Evolutionary conservation across 164 flowering plant genomes (phyloP), one percentile per base, ranked within the genome.

Genomic region (Aristolochia californica): DNA sequence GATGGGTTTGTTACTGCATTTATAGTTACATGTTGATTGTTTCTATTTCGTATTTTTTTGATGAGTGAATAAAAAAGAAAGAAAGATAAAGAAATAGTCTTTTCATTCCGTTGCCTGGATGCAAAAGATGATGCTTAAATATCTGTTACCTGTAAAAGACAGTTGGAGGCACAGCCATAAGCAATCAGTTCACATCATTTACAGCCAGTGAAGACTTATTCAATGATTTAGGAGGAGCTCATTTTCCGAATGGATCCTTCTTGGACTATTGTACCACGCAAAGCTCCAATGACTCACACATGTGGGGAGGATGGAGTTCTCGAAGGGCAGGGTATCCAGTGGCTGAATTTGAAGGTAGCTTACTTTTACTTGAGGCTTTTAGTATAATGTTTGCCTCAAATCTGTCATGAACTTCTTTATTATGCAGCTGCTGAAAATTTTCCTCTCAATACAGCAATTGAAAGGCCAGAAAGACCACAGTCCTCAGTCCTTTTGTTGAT

Each of bases 281-380:
- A 50, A 50, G 9, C 22, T 50, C 23, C 22, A n/a, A 50, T 11
- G 22, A 20, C 2, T 12, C 27, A 50, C 15, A 20, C 13, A 20
- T 11, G 15, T 50, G 54, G 54, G 23, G 54, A 20, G 13, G 16
- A 50, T 50, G 54, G 54, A 50, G 54, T 50, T 50, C 54, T 22
- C 28, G 23, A 10, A 50, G 54, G 54, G 54, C 54, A 22, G 54
- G 27, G 15, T 23, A 8, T 50, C 27, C 26, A 50, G 16, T 13
- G 14, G 23, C 54, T 50, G 54, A 50, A 0, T 50, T 50, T 50
- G 54, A 50, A 50, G 54, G 54, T 50, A 23, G 22, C 0, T 23
- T 50, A 8, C 15, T 13, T 1, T 22, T 9, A n/a, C n/a, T 5
- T 50, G 23, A 22, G 13, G 5, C 9, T 22, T 14, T 50, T 8